Evolutionary conservation across 208 protist genomes (phyloP).

Genomic region (Leishmania turanica): DNA sequence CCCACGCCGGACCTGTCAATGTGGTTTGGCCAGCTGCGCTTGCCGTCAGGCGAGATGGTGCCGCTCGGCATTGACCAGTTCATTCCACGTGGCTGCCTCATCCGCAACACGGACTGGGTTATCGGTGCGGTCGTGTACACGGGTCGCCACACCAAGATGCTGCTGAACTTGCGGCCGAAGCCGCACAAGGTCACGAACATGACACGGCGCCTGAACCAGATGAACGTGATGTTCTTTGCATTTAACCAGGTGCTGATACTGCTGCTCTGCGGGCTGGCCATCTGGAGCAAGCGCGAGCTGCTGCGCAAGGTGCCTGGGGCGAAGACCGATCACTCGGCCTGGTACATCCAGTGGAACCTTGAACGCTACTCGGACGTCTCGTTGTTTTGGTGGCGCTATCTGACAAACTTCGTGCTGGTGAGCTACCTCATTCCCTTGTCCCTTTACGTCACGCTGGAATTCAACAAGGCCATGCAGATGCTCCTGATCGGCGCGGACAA

Average conservation of each 20-base stretch:
- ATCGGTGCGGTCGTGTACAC: slow-evolving; percentile 87
- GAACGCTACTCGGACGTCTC: slow-evolving; percentile 36
- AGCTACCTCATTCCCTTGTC: slow-evolving; percentile 89
- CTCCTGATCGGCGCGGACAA: slow-evolving; percentile 72
- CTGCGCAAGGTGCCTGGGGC: slow-evolving; percentile 30
- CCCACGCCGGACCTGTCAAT: slow-evolving; percentile 64
- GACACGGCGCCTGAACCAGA: slow-evolving; percentile 70
- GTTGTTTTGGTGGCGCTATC: slow-evolving; percentile 74
- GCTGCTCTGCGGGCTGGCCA: slow-evolving; percentile 48
- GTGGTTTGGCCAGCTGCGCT: slow-evolving; percentile 74
- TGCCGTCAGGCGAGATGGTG: slow-evolving; percentile 52
- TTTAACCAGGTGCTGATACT: slow-evolving; percentile 70
- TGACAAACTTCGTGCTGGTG: slow-evolving; percentile 87
- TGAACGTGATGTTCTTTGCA: slow-evolving; percentile 76
- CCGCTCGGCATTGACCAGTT: slow-evolving; percentile 86
- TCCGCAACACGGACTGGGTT: slow-evolving; percentile 93
- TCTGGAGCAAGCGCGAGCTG: slow-evolving; percentile 45
- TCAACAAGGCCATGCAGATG: slow-evolving; percentile 88
- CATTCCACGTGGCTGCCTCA: slow-evolving; percentile 78
- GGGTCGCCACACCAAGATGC: slow-evolving; percentile 88
- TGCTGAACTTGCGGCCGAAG: slow-evolving; percentile 73
- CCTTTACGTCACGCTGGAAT: slow-evolving; percentile 89
- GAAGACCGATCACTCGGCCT: slow-evolving; percentile 38
- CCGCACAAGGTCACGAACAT: slow-evolving; percentile 68
- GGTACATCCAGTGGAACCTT: slow-evolving; percentile 76